Evolutionary conservation across 2,329 filamentous ascomycete genomes (phyloP), one percentile per base, ranked within the genome.

Genomic region (Aspergillus sp.): DNA sequence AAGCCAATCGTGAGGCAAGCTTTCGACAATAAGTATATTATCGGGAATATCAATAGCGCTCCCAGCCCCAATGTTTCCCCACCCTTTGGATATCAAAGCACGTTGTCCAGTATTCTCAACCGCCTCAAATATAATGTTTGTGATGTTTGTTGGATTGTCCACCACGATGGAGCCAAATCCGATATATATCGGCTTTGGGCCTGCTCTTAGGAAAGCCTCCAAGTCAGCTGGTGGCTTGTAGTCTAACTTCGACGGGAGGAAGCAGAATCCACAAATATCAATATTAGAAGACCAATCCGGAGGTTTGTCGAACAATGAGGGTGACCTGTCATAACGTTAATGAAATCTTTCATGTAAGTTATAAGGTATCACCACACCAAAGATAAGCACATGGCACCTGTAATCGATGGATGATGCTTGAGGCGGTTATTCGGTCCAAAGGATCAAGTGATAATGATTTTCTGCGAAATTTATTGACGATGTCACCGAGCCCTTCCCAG

Each of bases 301-400:
- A 0, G 87, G 85, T 58, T 88, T 88, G 0, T 84, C 81, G 17
- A 89, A 86, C 44, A 90, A 70, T 1, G 85, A 79, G 0, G 86
- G 85, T 1, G 86, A 89, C 72, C 72, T 72, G 35, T 38, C 60
- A n/a, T 12, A 38, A 35, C 25, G 41, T 13, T 35, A 22, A 46
- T 48, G 17, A 15, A 57, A 7, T 13, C 7, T 5, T 17, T 38
- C 43, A 12, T 15, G 45, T 20, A n/a, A n/a, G n/a, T n/a, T n/a
- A 7, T 38, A n/a, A 39, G 42, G 41, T 58, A 13, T 22, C 17
- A 13, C 10, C 15, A 6, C 9, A 41, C 88, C 90, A 95, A 69
- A 88, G 93, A 61, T 95, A 95, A 0, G 90, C 94, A 55, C 88
- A 87, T 1, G 90, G 88, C 9, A 95, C 78, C 45, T 80, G 81